Base-by-base conservation (phyloP, 2,329 filamentous ascomycete species). In the Fusarium albosuccineum region DNA sequence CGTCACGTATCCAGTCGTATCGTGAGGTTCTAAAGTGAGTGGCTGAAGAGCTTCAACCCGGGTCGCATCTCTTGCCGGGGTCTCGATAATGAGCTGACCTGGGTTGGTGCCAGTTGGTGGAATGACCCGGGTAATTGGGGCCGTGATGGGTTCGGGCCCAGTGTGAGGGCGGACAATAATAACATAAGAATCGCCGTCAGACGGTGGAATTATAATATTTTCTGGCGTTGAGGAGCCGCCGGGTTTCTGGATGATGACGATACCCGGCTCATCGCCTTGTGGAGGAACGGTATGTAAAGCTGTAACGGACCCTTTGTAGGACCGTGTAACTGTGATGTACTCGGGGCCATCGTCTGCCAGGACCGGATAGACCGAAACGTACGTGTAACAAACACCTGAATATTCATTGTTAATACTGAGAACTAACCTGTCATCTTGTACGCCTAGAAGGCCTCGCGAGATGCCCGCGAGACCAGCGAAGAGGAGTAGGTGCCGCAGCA, bases 331-430 rank as follows among this genome's bases (percentile, higher is more conserved):
- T 3, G 70, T 73, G 5, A 73, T 62, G 26, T 73, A 73, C 14
- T 64, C 67, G 7, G 67, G 63, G 3, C 33, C 27, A 9, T 56
- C 58, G 40, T 22, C 22, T 22, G 58, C 70, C 22, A 68, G 62
- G 27, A 73, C 64, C 9, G 70, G 70, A 34, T 73, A 73, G 1
- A 70, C 66, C 13, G 70, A 73, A 37, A 73, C 64, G 44, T 73
- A 73, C n/a, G 70, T 73, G 57, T 73, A 73, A 8, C 70, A 73
- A 14, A 73, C 64, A 6, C 68, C 68, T 42, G 64, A 60, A 13
- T 57, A 60, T 4, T 73, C 60, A 42, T 67, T 70, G 48, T 68
- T 70, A 59, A 70, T 65, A 36, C 59, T 56, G 16, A 73, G 55
- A 14, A 73, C 53, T 55, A 60, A 67, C 55, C 54, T 71, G 58